phyloP scores from a whole-genome alignment of 331 rosid genomes.

The Phaseolus coccineus region DNA sequence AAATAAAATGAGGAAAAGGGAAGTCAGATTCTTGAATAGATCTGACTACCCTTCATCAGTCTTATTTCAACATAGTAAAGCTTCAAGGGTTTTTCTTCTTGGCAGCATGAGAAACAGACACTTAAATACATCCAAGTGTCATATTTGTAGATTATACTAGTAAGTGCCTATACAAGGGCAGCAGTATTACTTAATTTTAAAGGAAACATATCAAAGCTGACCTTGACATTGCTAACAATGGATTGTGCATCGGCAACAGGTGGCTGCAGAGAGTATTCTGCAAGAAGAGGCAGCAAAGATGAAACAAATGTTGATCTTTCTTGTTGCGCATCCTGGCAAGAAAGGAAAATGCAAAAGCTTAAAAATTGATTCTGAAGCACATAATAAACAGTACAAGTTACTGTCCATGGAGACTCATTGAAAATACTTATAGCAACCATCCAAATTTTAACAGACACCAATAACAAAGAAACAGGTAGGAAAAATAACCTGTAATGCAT shows the following conservation, averaged over 20 bases:
- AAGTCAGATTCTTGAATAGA: conserved; percentile 13
- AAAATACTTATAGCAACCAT: conserved; percentile 37
- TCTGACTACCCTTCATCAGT: conserved; percentile 3
- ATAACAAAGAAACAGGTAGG: conserved; percentile 27
- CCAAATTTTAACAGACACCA: conserved; percentile 35
- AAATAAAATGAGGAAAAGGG: background rate
- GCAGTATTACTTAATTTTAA: conserved; percentile 26
- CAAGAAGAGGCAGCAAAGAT: conserved; percentile 90
- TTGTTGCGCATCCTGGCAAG: conserved; percentile 89
- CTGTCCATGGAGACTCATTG: conserved; percentile 25
- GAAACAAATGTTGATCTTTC: conserved; percentile 91
- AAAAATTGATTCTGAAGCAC: conserved; percentile 34
- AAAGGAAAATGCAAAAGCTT: conserved; percentile 36
- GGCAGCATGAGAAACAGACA: background rate
- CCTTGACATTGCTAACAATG: conserved; percentile 95
- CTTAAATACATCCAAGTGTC: conserved; percentile 32
- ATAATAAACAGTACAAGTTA: conserved; percentile 20
- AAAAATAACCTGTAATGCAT: conserved; percentile 76
- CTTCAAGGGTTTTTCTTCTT: conserved; percentile 2
- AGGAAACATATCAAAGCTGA: conserved; percentile 48
- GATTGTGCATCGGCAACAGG: conserved; percentile 86
- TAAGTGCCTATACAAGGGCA: conserved; percentile 17
- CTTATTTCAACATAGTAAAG: conserved; percentile 28
- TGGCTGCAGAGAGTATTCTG: conserved; percentile 93
- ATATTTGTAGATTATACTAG: conserved; percentile 29